phyloP scores from a whole-genome alignment of 331 rosid species.

The Quercus lobata region DNA sequence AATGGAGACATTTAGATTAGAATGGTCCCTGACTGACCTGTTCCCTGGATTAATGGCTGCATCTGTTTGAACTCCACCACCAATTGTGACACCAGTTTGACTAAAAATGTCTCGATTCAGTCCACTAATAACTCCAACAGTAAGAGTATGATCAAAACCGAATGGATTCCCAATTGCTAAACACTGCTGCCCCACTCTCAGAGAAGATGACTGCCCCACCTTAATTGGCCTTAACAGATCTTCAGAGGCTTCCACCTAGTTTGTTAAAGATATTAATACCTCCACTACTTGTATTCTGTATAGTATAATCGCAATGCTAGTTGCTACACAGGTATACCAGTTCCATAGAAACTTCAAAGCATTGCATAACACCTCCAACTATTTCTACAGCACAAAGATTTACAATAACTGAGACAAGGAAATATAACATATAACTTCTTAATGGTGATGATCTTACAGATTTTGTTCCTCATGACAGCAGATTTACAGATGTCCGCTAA shows the following conservation, averaged over 20 bases:
- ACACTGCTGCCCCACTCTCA: conserved; percentile 93
- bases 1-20: background rate
- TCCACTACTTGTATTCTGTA: background rate
- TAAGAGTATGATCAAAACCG: conserved; percentile 96
- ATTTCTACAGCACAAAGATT: background rate
- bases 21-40: conserved; percentile 44
- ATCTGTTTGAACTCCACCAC: conserved; percentile 96
- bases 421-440: no score
- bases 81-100: conserved; percentile 90
- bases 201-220: conserved; percentile 68
- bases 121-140: conserved; percentile 94
- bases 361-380: background rate
- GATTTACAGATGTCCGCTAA: no score
- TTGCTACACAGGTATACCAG: background rate
- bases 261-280: conserved; percentile 13
- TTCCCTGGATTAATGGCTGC: conserved; percentile 98
- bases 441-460: no score
- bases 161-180: conserved; percentile 98
- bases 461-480: no score
- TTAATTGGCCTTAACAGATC: conserved; percentile 75
- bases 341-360: no score
- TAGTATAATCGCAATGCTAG: background rate
- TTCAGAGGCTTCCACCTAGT: conserved; percentile 79
- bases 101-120: conserved; percentile 84
- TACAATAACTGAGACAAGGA: no score